Conservation (phyloP, 1,284 basidiomycete species). For the Rhizoctonia solani region DNA sequence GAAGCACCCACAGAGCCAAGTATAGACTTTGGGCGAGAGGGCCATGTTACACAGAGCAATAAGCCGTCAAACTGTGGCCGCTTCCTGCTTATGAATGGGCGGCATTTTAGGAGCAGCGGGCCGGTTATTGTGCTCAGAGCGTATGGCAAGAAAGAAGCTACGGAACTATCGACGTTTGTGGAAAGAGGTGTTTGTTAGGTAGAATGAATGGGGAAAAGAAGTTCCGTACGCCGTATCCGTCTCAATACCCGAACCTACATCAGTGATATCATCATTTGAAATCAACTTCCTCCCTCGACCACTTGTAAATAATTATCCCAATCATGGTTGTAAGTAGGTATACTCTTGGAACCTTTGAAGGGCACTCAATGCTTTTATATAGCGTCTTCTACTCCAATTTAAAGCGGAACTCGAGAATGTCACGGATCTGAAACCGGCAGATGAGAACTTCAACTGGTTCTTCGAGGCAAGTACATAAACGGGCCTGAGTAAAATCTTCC, state of each 20-base stretch:
- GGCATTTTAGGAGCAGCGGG: not conserved
- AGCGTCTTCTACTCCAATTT: constrained; percentile 33
- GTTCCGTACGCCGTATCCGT: not conserved
- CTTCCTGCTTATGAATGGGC: constrained; percentile 1
- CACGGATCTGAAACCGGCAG: constrained; percentile 63
- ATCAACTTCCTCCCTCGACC: not conserved
- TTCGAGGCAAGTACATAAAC: constrained; percentile 59
- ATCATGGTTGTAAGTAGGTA: constrained; percentile 18
- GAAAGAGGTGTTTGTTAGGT: not conserved
- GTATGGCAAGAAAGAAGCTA: not conserved
- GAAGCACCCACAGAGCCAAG: constrained; percentile 66
- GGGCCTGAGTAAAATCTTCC: not conserved
- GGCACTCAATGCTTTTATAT: not conserved
- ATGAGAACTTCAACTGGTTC: constrained; percentile 73
- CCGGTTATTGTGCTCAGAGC: not conserved
- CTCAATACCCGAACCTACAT: not conserved
- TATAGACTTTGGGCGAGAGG: constrained; percentile 52
- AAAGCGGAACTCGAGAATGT: constrained; percentile 75
- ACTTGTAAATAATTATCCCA: not conserved
- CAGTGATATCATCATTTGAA: not conserved
- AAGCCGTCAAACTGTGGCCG: not conserved
- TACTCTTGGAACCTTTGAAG: not conserved
- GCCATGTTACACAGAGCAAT: constrained; percentile 38
- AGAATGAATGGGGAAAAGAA: constrained; percentile 21
- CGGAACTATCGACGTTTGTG: constrained; percentile 11